Evolutionary conservation across 2,329 filamentous ascomycete species (phyloP).

Genomic region (Bipolaris gigantea): DNA sequence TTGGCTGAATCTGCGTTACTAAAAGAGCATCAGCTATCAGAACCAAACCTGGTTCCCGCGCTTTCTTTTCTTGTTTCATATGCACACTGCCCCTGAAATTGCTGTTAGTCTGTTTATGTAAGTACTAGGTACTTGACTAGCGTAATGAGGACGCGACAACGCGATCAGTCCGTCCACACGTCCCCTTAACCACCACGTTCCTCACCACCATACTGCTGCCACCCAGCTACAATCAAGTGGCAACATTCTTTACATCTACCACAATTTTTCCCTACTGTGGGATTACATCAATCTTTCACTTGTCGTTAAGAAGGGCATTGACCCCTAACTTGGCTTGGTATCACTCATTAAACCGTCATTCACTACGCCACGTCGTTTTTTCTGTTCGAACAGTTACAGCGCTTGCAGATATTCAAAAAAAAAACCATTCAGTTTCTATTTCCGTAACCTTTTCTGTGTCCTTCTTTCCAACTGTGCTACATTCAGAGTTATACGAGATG

Average conservation of each 20-base stretch:
- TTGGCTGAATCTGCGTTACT: not conserved
- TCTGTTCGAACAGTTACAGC: not conserved
- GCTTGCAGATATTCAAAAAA: not conserved
- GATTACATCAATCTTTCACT: not conserved
- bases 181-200: not conserved
- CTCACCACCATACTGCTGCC: too few relatives aligned
- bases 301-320: not conserved
- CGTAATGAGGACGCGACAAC: not conserved
- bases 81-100: too few relatives aligned
- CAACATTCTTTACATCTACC: not conserved
- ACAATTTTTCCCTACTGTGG: not conserved
- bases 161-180: not conserved
- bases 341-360: not conserved
- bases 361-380: not conserved
- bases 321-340: not conserved
- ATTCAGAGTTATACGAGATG: not conserved
- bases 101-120: too few relatives aligned
- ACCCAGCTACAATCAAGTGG: not conserved
- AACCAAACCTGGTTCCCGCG: too few relatives aligned
- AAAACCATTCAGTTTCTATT: not conserved
- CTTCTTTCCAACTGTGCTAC: not conserved
- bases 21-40: too few relatives aligned
- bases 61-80: too few relatives aligned
- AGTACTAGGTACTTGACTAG: too few relatives aligned
- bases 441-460: not conserved